A percentile compares a stretch with the other conserved stretches of the same genome.
These are phyloP conservation scores for Termitomyces sp. DNA, from an alignment of 768 basidiomycete genomes.

Conservation along the genomic window DNA sequence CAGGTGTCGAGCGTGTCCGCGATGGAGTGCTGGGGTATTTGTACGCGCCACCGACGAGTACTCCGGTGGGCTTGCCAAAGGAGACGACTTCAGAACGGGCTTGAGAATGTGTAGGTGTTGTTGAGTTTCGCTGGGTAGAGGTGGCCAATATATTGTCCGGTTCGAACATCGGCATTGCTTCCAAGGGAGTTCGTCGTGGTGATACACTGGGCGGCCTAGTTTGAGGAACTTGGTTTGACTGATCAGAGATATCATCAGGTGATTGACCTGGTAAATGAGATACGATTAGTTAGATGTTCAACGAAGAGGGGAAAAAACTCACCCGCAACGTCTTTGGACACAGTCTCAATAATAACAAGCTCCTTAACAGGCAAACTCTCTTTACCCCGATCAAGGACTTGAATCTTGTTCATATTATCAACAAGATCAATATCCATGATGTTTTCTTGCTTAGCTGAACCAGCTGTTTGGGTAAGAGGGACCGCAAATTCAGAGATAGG, in stretches of 20 bases:
- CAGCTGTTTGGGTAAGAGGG: conserved; percentile 2
- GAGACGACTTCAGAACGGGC: conserved; percentile 1
- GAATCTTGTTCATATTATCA: conserved; percentile 16
- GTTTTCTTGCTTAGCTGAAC: not conserved
- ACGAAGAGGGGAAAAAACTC: not conserved
- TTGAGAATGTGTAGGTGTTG: conserved; percentile 7
- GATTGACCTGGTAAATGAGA: not conserved
- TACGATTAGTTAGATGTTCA: too few species aligned
- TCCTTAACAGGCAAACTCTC: conserved; percentile 24
- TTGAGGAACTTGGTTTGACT: not conserved
- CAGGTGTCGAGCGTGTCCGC: conserved; percentile 11
- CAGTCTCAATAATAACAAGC: conserved; percentile 2
- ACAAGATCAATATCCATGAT: conserved; percentile 8
- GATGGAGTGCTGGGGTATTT: conserved; percentile 8
- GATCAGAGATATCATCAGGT: not conserved
- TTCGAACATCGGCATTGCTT: conserved; percentile 3
- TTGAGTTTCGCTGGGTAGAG: conserved; percentile 7
- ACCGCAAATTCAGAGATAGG: conserved; percentile 27
- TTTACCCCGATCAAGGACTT: conserved; percentile 19
- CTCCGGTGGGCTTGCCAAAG: conserved; percentile 13
- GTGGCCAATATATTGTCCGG: conserved; percentile 4
- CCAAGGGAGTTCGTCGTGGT: conserved; percentile 4
- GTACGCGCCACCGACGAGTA: conserved; percentile 1
- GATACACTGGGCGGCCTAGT: conserved; percentile 3
- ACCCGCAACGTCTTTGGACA: not conserved